Evolutionary conservation across 352 stramenopile genomes (phyloP).

Genomic region (Pythium guiyangense): DNA sequence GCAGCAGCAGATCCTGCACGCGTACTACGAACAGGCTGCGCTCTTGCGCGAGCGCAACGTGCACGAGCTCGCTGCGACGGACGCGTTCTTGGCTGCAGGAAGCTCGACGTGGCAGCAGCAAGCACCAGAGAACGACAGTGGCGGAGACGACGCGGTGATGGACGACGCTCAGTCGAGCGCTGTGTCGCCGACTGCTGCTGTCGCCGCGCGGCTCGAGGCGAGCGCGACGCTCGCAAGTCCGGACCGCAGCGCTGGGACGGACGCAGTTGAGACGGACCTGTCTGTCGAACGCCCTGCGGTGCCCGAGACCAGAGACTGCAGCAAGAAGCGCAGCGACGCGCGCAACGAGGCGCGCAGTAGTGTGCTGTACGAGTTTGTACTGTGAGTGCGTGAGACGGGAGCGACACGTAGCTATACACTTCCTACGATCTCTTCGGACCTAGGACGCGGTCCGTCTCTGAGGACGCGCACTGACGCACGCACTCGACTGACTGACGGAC

Average conservation of each 20-base stretch:
- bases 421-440: neutral
- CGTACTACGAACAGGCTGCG: constrained; percentile 50
- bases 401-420: neutral
- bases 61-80: constrained; percentile 35
- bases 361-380: constrained; percentile 67
- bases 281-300: too few relatives aligned
- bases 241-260: too few relatives aligned
- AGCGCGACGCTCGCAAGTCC: too few relatives aligned
- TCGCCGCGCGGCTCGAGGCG: neutral
- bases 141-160: constrained; percentile 2
- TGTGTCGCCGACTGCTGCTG: constrained; percentile 9
- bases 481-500: too few relatives aligned
- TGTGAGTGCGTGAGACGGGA: constrained; percentile 17
- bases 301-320: neutral
- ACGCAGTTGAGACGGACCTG: too few relatives aligned
- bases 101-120: constrained; percentile 44
- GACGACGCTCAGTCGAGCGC: constrained; percentile 11
- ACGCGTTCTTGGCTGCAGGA: constrained; percentile 41
- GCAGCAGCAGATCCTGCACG: constrained; percentile 43
- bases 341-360: constrained; percentile 10
- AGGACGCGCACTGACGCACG: too few relatives aligned
- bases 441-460: neutral
- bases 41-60: constrained; percentile 48
- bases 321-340: constrained; percentile 5
- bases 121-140: constrained; percentile 21